Conservation (phyloP, 2,329 filamentous ascomycete genomes). For the Phoma herbarum region DNA sequence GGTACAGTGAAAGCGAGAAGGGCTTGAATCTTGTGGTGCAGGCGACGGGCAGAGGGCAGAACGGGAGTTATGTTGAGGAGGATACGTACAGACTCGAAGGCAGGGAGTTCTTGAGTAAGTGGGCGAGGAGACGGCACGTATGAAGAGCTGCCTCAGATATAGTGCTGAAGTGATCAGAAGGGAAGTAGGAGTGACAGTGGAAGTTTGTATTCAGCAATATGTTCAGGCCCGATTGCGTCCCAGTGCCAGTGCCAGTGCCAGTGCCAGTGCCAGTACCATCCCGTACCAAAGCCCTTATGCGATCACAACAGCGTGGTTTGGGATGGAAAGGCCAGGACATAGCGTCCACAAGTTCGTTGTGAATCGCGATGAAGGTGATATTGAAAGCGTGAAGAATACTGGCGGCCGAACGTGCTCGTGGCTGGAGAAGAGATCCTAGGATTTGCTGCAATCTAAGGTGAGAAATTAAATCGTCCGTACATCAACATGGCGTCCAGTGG, state of each 20-base stretch:
- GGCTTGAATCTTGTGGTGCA: conserved; percentile 58
- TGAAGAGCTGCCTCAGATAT: conserved; percentile 16
- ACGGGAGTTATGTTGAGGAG: conserved; percentile 53
- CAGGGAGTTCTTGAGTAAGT: conserved; percentile 50
- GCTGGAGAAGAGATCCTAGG: conserved; percentile 13
- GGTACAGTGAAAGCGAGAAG: conserved; percentile 47
- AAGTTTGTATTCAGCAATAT: background rate
- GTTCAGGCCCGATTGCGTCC: background rate
- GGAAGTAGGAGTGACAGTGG: background rate
- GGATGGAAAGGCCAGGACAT: background rate
- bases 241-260: background rate
- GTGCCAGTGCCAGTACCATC: background rate
- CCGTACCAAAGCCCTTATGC: background rate
- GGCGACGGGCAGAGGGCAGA: conserved; percentile 52
- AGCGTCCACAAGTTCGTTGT: background rate
- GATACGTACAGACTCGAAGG: conserved; percentile 57
- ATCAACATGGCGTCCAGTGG: conserved; percentile 1
- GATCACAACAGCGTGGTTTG: background rate
- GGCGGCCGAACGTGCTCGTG: background rate
- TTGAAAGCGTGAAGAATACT: background rate
- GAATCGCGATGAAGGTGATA: background rate
- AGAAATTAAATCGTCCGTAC: background rate
- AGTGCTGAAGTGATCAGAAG: background rate
- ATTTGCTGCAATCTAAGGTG: background rate
- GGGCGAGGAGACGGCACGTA: conserved; percentile 52